phyloP scores from a whole-genome alignment of 2,329 filamentous ascomycete genomes.

The Pestalotiopsis sp. region DNA sequence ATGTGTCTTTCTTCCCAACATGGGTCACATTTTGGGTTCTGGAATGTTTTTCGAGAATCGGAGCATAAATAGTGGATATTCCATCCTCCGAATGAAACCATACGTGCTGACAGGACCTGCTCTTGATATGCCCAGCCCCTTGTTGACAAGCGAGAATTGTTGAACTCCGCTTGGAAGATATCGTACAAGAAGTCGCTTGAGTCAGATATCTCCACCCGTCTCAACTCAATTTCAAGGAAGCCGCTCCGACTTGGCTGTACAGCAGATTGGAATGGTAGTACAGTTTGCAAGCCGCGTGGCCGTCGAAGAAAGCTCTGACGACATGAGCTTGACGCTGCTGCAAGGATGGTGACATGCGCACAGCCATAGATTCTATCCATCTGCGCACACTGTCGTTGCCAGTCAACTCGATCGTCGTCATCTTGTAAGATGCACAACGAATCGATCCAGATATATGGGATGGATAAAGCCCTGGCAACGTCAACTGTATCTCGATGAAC shows the following conservation, averaged over 20 bases:
- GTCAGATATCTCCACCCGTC: neutral
- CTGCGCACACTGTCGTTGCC: neutral
- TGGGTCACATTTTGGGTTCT: neutral
- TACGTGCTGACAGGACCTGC: neutral
- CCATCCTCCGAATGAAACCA: neutral
- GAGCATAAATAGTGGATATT: neutral
- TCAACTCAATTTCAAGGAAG: neutral
- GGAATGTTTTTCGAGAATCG: neutral
- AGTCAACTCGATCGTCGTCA: neutral
- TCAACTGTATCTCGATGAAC: neutral
- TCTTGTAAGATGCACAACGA: neutral
- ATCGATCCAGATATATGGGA: neutral
- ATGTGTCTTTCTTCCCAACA: no score
- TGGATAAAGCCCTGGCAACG: neutral
- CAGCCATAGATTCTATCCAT: neutral
- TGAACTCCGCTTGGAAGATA: no score
- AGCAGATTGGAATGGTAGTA: neutral
- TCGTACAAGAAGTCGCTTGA: no score
- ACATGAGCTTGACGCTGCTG: neutral
- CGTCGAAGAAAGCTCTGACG: neutral
- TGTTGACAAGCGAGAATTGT: neutral
- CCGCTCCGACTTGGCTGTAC: neutral
- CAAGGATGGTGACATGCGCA: neutral
- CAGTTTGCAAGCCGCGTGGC: neutral
- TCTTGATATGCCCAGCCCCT: neutral